Conservation (phyloP, 129 eudicot species). For the Flaveria robusta region DNA sequence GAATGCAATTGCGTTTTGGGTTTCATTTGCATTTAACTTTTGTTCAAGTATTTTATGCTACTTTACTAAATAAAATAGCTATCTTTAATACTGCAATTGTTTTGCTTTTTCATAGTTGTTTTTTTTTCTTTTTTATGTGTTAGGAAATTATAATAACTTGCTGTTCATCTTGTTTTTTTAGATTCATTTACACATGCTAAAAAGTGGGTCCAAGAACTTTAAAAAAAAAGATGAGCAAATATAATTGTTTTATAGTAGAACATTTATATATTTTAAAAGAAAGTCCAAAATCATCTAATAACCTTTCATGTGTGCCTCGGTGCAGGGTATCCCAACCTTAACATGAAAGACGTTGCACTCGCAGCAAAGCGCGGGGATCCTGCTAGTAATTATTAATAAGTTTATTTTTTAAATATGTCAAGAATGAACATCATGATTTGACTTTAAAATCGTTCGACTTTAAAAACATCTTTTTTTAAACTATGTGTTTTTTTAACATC, state of each 20-base stretch:
- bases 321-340: too few species aligned
- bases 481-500: too few species aligned
- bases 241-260: not conserved
- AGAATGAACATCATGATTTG: too few species aligned
- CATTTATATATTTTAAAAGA: not conserved
- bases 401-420: too few species aligned
- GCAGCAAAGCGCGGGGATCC: too few species aligned
- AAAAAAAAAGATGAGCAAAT: conserved; percentile 73
- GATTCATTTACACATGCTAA: conserved; percentile 88
- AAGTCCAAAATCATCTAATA: not conserved
- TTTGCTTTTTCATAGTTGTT: not conserved
- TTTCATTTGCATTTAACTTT: not conserved
- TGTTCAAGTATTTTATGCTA: not conserved
- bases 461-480: too few species aligned
- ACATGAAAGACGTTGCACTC: too few species aligned
- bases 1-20: conserved; percentile 1
- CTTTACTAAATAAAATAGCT: not conserved
- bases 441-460: too few species aligned
- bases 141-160: not conserved
- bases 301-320: not conserved
- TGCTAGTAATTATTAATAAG: too few species aligned
- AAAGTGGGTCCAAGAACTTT: conserved; percentile 96
- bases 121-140: conserved; percentile 13
- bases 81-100: not conserved
- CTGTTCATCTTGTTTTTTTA: conserved; percentile 36